Evolutionary conservation across 139 green algal species (phyloP).

Genomic region (Chlorella sp.): DNA sequence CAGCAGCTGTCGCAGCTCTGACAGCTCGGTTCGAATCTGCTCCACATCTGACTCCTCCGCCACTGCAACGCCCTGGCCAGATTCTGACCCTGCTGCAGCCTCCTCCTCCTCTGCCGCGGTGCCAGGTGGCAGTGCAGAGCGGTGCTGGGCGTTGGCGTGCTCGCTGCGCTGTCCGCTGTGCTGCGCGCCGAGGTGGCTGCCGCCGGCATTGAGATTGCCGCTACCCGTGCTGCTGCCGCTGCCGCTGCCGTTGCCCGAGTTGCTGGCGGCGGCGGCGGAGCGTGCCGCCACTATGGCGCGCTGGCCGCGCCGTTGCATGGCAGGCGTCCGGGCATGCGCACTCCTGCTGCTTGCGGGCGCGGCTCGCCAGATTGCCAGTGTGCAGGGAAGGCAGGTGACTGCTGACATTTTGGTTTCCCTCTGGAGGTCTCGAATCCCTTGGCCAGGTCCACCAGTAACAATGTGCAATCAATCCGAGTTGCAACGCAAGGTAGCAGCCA

Average conservation of each 20-base stretch:
- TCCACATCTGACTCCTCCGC: not conserved
- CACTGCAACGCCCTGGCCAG: not conserved
- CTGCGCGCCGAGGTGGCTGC: too few relatives aligned
- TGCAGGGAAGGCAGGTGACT: too few relatives aligned
- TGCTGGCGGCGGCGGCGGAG: not conserved
- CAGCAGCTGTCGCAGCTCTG: slow-evolving; percentile 31
- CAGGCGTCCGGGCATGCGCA: too few relatives aligned
- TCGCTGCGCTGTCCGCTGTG: not conserved
- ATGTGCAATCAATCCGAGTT: too few relatives aligned
- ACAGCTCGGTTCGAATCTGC: slow-evolving; percentile 7
- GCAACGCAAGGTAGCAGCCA: too few relatives aligned
- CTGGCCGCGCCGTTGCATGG: too few relatives aligned
- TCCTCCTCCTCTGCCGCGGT: not conserved
- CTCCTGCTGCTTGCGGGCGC: too few relatives aligned
- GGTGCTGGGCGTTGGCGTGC: not conserved
- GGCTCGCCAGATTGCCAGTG: too few relatives aligned
- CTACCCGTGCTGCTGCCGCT: not conserved
- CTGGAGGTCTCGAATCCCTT: too few relatives aligned
- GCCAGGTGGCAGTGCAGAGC: not conserved
- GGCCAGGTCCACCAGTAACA: too few relatives aligned
- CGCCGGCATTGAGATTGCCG: too few relatives aligned
- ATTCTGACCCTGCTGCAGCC: not conserved
- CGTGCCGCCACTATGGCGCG: not conserved
- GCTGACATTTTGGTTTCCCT: too few relatives aligned
- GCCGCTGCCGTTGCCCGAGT: not conserved